Percentiles rank a stretch among this genome's conserved stretches.
These are phyloP conservation scores for Chloropicon primus DNA, from an alignment of 139 green algal species.

Conservation along the genomic window DNA sequence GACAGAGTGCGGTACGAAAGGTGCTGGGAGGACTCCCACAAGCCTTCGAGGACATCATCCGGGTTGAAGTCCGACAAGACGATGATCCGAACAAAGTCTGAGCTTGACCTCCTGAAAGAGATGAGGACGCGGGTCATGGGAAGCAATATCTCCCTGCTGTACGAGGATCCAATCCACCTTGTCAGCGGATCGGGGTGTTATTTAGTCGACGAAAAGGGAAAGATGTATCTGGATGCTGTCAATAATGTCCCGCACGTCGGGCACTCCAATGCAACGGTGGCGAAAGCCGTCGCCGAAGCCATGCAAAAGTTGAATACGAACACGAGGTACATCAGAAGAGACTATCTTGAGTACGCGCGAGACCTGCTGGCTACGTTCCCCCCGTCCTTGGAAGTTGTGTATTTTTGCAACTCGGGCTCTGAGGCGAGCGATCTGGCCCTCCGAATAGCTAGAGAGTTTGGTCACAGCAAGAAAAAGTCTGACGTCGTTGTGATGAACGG, in stretches of 20 bases:
- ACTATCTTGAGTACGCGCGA: conserved; percentile 32
- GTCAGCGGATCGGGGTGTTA: neutral
- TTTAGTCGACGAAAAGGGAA: conserved; percentile 13
- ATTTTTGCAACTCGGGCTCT: conserved; percentile 59
- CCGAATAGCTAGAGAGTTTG: conserved; percentile 30
- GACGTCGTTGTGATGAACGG: conserved; percentile 48
- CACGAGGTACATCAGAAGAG: conserved; percentile 48
- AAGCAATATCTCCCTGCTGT: neutral
- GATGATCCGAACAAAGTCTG: neutral
- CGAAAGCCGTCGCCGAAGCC: conserved; percentile 32
- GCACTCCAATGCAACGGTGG: conserved; percentile 36
- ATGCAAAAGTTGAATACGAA: conserved; percentile 64
- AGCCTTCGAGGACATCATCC: too few species aligned
- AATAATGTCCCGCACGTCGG: conserved; percentile 58
- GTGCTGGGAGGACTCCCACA: too few species aligned
- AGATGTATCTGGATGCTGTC: conserved; percentile 39
- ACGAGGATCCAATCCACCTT: neutral
- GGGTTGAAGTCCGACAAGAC: neutral
- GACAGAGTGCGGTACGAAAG: too few species aligned
- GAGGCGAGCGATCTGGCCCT: conserved; percentile 84
- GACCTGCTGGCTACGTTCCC: conserved; percentile 39
- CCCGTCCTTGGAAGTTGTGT: conserved; percentile 33
- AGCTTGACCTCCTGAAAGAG: neutral
- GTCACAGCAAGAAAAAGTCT: neutral
- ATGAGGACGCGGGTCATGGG: neutral